phyloP scores from a whole-genome alignment of 1,139 yeast genomes.

The Saccharomycopsis hybrid region DNA sequence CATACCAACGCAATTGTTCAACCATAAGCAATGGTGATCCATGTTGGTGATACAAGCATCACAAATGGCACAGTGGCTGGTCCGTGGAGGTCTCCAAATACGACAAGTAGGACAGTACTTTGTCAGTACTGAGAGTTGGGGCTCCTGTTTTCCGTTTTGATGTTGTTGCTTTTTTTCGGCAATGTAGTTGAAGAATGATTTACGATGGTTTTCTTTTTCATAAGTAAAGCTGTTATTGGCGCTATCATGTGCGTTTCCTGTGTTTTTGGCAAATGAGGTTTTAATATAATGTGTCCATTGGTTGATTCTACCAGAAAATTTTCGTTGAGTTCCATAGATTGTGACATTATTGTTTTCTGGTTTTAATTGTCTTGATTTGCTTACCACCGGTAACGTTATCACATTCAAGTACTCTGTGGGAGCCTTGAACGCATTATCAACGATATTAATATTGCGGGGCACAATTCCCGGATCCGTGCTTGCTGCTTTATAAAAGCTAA shows the following conservation, averaged over 20 bases:
- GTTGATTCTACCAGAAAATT: too few species aligned
- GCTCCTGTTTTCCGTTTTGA: too few species aligned
- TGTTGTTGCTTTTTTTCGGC: too few species aligned
- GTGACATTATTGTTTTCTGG: constrained; percentile 7
- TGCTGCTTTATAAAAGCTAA: constrained; percentile 48
- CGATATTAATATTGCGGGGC: constrained; percentile 63
- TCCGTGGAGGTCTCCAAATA: constrained; percentile 63
- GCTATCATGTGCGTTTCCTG: too few species aligned
- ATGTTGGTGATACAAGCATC: constrained; percentile 50
- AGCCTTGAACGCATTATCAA: constrained; percentile 34
- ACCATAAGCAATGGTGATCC: constrained; percentile 81
- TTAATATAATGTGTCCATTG: too few species aligned
- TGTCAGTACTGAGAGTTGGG: constrained; percentile 36
- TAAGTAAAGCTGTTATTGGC: too few species aligned
- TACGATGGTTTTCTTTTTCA: too few species aligned
- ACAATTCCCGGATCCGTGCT: constrained; percentile 65
- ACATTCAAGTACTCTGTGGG: constrained; percentile 63
- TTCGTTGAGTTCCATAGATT: too few species aligned
- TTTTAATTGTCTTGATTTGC: too few species aligned
- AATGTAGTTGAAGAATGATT: too few species aligned
- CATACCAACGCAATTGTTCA: constrained; percentile 72
- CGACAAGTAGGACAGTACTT: constrained; percentile 57
- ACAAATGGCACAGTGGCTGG: constrained; percentile 66
- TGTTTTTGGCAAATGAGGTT: too few species aligned
- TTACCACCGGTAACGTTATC: constrained; percentile 48